These are phyloP conservation scores for Sporothrix protearum DNA, from an alignment of 2,329 filamentous ascomycete species.

Conservation along the genomic window DNA sequence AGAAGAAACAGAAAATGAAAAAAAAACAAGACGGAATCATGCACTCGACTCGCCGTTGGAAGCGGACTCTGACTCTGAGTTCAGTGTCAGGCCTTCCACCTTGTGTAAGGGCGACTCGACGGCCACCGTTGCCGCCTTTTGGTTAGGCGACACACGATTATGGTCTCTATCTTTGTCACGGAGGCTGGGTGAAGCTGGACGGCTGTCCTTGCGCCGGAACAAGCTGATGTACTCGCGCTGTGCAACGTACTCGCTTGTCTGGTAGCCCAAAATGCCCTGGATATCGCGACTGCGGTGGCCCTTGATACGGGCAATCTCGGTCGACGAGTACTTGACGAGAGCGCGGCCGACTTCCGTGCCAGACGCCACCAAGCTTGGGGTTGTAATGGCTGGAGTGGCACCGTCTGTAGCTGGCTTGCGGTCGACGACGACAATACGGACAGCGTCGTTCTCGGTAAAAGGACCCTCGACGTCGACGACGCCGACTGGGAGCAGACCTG, in stretches of 20 bases:
- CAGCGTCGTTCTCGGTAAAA: conserved; percentile 90
- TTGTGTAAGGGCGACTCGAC: conserved; percentile 19
- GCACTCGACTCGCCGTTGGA: not conserved
- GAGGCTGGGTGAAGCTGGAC: conserved; percentile 48
- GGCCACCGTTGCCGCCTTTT: conserved; percentile 12
- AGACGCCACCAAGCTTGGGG: conserved; percentile 69
- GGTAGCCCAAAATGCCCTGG: conserved; percentile 75
- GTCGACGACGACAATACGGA: conserved; percentile 77
- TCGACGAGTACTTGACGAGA: conserved; percentile 86
- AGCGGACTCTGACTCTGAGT: not conserved
- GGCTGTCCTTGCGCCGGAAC: conserved; percentile 51
- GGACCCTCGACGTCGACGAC: conserved; percentile 83
- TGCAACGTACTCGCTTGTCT: conserved; percentile 91
- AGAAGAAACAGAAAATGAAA: not conserved
- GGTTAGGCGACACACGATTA: conserved; percentile 11
- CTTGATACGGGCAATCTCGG: conserved; percentile 79
- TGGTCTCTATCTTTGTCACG: conserved; percentile 15
- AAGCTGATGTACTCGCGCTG: conserved; percentile 84
- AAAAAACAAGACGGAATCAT: not conserved
- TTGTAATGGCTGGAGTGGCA: conserved; percentile 87
- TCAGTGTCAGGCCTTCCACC: conserved; percentile 13
- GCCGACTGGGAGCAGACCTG: conserved; percentile 84
- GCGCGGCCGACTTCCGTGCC: conserved; percentile 79
- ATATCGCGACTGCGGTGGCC: conserved; percentile 83
- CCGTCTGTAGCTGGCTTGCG: conserved; percentile 70